Base-by-base conservation (phyloP, 441 rosid genomes). In the Eruca vesicaria region DNA sequence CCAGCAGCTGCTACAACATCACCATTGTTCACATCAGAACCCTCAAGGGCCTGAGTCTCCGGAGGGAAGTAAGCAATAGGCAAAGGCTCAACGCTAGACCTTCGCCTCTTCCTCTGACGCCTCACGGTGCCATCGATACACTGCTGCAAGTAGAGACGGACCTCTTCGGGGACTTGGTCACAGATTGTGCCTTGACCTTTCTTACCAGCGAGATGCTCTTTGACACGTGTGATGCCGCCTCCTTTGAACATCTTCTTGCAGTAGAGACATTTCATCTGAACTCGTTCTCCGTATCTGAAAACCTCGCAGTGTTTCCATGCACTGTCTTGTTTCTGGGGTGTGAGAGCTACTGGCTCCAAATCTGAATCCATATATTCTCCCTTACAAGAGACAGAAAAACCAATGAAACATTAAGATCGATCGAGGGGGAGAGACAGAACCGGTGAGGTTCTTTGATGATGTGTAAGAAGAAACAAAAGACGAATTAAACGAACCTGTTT, bases 201-300 rank as follows among this genome's bases (percentile, higher is more conserved):
- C 9, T 90, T 89, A 71, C 96, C 92, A 0, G 99, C 97, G 71
- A 96, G 94, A 80, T 96, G 98, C 72, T 96, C 98, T 78, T 96
- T 96, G 62, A 96, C 90, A 78, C 99, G 87, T 61, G 89, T 89
- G 85, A 96, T 96, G 8, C 98, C 98, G 55, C 98, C 99, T 66
- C 99, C 99, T 83, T 90, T 96, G 31, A 94, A 92, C 71, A 93
- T 48, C 79, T 93, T 96, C 2, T 73, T 67, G 69, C 97, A 92
- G 74, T 93, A 93, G 26, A 86, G 63, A 64, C 98, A 96, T 84
- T 82, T 88, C 74, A 93, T 87, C 73, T 90, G 94, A 11, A 87
- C 79, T 77, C 87, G 81, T 4, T 86, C 91, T 5, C 86, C 93
- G 69, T 81, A 79, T 73, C 85, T 86, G 55, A 84, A 84, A 81